A percentile compares a stretch with the other conserved stretches of the same genome.
Evolutionary conservation across 2,329 filamentous ascomycete genomes (phyloP).

Genomic region (Tolypocladium tropicale): DNA sequence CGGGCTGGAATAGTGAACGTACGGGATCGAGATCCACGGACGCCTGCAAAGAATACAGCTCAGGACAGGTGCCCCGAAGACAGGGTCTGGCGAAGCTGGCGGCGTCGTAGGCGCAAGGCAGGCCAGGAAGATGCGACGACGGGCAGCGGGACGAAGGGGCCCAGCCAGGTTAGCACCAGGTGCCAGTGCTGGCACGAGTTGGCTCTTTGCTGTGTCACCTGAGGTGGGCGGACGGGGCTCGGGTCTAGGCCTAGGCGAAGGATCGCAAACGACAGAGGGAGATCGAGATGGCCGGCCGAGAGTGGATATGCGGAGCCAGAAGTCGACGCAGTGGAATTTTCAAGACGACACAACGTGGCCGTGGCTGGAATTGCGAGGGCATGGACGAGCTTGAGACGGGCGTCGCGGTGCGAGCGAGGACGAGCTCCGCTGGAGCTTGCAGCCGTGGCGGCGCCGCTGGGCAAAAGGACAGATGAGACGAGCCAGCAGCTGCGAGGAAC

Average conservation of each 20-base stretch:
- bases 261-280: conserved; percentile 6
- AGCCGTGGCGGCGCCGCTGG: background rate
- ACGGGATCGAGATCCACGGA: no score
- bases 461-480: background rate
- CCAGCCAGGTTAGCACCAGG: background rate
- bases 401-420: no score
- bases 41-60: background rate
- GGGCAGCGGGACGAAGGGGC: background rate
- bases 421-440: background rate
- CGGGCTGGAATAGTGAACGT: background rate
- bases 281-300: conserved; percentile 14
- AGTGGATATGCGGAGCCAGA: conserved; percentile 1
- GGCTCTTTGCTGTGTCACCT: background rate
- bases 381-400: no score
- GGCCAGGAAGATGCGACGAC: background rate
- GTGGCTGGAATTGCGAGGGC: no score
- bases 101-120: background rate
- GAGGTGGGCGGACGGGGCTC: conserved; percentile 10
- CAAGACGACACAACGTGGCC: no score
- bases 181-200: background rate
- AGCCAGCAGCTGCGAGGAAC: no score
- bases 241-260: background rate
- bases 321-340: no score
- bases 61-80: background rate
- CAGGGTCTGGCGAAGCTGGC: background rate